phyloP scores from a whole-genome alignment of 345 rosid species.

The Passiflora organensis region DNA sequence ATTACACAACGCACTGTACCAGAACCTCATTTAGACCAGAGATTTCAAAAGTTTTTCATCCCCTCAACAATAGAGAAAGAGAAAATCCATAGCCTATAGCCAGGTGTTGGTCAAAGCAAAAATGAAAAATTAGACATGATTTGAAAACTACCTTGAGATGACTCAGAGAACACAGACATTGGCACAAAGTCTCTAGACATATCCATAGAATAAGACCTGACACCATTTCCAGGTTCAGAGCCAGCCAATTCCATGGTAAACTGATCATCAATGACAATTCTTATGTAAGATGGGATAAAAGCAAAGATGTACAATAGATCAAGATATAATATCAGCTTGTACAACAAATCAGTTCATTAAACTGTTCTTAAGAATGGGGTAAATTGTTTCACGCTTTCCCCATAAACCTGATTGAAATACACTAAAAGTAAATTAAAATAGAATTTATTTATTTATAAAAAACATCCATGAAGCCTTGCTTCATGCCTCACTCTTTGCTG shows the following conservation, averaged over 20 bases:
- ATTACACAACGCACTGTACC: neutral
- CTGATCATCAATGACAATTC: conserved; percentile 28
- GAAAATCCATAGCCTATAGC: neutral
- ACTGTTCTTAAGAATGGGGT: neutral
- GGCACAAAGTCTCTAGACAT: conserved; percentile 71
- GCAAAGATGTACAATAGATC: neutral
- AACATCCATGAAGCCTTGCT: too few relatives aligned
- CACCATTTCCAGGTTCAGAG: conserved; percentile 57
- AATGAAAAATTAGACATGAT: neutral
- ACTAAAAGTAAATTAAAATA: neutral
- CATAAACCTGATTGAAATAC: neutral
- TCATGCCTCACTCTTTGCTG: too few relatives aligned
- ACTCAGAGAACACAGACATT: conserved; percentile 59
- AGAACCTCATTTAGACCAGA: neutral
- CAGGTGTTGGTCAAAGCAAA: too few relatives aligned
- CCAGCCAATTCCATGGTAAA: conserved; percentile 66
- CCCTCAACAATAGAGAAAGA: neutral
- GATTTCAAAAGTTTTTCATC: neutral
- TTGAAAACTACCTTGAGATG: conserved; percentile 59
- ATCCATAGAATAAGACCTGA: conserved; percentile 62
- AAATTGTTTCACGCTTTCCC: neutral
- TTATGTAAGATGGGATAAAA: neutral
- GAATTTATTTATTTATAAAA: too few relatives aligned
- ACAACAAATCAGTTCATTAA: neutral
- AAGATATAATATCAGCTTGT: neutral